Percentiles rank a stretch among this genome's conserved stretches.
Conservation (phyloP, 2,329 filamentous ascomycete species). For the Colletotrichum graminicola region DNA sequence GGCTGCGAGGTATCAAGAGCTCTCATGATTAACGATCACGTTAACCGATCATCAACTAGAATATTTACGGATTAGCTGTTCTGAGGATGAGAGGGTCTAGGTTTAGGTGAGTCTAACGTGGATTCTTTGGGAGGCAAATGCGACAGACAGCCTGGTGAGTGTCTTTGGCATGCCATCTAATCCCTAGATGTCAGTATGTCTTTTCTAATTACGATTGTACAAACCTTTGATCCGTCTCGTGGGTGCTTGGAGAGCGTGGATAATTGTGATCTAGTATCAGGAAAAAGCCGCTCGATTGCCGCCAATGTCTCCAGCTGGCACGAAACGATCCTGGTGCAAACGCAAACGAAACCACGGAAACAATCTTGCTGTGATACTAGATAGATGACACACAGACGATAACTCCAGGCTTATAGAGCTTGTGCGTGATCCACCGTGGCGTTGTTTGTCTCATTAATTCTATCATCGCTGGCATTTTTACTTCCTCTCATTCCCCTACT, state of each 20-base stretch:
- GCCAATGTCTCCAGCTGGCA: neutral
- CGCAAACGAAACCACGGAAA: neutral
- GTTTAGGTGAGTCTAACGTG: no score
- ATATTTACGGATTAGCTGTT: neutral
- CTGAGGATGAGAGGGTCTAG: no score
- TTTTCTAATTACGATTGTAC: no score
- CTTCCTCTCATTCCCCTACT: neutral
- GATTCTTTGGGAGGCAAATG: no score
- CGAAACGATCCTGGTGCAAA: neutral
- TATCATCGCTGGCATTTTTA: neutral
- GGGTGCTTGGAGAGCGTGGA: neutral
- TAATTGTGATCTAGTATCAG: no score
- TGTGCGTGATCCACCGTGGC: no score
- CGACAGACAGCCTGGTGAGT: no score
- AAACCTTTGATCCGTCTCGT: neutral
- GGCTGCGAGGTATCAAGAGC: neutral
- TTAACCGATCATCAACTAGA: no score
- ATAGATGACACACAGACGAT: neutral
- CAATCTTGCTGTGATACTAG: neutral
- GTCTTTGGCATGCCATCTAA: no score
- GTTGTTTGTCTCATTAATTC: neutral
- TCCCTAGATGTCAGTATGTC: neutral
- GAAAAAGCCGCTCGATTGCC: neutral
- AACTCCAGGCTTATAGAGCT: neutral
- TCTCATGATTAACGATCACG: neutral